A percentile compares a stretch with the other conserved stretches of the same genome.
phyloP scores from a whole-genome alignment of 169 alveolate species.

The Eimeria maxima region DNA sequence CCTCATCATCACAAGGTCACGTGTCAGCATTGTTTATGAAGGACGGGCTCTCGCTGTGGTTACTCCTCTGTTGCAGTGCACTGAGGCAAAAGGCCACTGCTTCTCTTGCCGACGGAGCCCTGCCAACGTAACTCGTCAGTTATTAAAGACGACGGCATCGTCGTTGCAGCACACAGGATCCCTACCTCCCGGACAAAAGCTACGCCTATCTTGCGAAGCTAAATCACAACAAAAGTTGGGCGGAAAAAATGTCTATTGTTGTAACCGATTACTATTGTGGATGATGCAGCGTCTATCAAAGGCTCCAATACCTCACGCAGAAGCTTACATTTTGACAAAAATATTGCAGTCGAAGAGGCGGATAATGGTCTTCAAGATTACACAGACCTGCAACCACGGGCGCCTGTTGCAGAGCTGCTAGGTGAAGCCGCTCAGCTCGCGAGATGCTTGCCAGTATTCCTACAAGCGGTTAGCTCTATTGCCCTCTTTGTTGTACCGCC shows the following conservation, averaged over 20 bases:
- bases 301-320: background rate
- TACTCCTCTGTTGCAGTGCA: background rate
- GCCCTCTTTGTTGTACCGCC: background rate
- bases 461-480: background rate
- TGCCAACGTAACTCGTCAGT: background rate
- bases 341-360: background rate
- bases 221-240: background rate
- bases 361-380: background rate
- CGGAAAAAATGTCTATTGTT: background rate
- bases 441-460: background rate
- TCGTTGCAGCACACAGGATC: background rate
- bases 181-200: background rate
- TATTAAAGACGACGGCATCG: background rate
- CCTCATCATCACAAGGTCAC: background rate
- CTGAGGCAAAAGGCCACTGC: background rate
- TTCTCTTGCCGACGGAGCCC: background rate
- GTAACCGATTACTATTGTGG: background rate
- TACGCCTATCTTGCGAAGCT: background rate
- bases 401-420: background rate
- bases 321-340: background rate
- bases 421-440: background rate
- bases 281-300: background rate
- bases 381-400: background rate
- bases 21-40: too few relatives aligned
- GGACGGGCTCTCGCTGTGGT: too few relatives aligned